Conservation (phyloP, 106 monocot genomes). For the Gastrodia elata region DNA sequence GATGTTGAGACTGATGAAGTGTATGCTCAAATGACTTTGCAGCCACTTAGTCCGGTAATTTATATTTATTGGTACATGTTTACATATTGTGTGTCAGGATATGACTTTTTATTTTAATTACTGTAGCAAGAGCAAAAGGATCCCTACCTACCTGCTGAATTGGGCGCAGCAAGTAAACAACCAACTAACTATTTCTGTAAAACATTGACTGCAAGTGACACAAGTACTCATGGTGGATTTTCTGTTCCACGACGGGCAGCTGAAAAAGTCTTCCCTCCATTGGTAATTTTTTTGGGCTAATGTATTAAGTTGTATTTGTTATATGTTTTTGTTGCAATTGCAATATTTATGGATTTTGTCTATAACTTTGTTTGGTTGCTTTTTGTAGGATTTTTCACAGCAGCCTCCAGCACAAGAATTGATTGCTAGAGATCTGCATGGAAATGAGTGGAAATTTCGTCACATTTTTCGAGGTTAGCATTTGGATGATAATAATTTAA, state of each 20-base stretch:
- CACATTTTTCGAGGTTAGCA: slow-evolving; percentile 78
- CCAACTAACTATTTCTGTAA: slow-evolving; percentile 91
- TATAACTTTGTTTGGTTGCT: neutral
- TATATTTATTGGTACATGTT: neutral
- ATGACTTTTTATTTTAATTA: neutral
- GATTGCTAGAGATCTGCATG: slow-evolving; percentile 79
- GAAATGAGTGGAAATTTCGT: slow-evolving; percentile 86
- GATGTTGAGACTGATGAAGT: slow-evolving; percentile 95
- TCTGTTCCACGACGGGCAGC: slow-evolving; percentile 81
- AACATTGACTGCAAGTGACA: slow-evolving; percentile 81
- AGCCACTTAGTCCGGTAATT: slow-evolving; percentile 69
- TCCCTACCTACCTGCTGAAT: slow-evolving; percentile 58
- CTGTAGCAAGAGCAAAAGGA: slow-evolving; percentile 78
- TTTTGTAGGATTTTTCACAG: slow-evolving; percentile 62
- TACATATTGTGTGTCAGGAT: neutral
- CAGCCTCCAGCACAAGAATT: slow-evolving; percentile 85
- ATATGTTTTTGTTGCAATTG: neutral
- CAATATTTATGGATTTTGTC: neutral
- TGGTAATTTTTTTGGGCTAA: slow-evolving; percentile 18
- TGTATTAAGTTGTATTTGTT: neutral
- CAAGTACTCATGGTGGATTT: slow-evolving; percentile 75
- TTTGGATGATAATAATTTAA: neutral
- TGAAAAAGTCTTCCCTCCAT: slow-evolving; percentile 76
- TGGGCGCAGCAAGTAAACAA: slow-evolving; percentile 53
- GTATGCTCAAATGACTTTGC: slow-evolving; percentile 92